phyloP scores from a whole-genome alignment of 805 yeast genomes.

The Saccharomyces mikatae region DNA sequence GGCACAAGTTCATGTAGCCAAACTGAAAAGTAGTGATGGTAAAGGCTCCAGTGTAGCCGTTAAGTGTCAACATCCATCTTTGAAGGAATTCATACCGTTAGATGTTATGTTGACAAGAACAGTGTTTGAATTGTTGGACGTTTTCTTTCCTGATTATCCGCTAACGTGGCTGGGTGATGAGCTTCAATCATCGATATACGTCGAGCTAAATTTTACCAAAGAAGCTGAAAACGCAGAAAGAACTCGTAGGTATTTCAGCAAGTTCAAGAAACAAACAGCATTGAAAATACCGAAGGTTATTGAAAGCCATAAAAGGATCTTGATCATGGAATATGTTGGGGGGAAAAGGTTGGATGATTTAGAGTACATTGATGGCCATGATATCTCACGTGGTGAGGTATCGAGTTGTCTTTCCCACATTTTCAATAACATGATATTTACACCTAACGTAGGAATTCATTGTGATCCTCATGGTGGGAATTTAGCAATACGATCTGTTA shows the following conservation, averaged over 20 bases:
- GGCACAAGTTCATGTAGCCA: conserved; percentile 90
- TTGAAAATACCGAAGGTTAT: conserved; percentile 67
- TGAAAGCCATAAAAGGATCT: conserved; percentile 58
- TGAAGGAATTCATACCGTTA: conserved; percentile 80
- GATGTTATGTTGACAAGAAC: conserved; percentile 72
- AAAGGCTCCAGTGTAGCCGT: conserved; percentile 79
- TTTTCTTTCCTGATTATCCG: conserved; percentile 88
- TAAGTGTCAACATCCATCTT: conserved; percentile 86
- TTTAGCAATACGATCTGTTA: conserved; percentile 60
- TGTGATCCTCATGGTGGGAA: conserved; percentile 99
- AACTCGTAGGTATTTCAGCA: conserved; percentile 59
- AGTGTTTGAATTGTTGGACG: conserved; percentile 66
- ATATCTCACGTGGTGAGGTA: conserved; percentile 69
- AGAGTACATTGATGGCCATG: conserved; percentile 49
- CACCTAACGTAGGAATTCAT: conserved; percentile 84
- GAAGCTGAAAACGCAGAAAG: conserved; percentile 75
- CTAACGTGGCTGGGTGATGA: conserved; percentile 94
- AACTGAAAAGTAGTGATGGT: conserved; percentile 31
- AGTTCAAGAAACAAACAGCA: conserved; percentile 56
- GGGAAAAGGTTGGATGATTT: conserved; percentile 82
- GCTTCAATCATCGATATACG: conserved; percentile 72
- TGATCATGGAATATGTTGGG: conserved; percentile 78
- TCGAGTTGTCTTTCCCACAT: conserved; percentile 81
- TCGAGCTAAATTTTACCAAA: conserved; percentile 80
- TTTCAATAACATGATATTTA: conserved; percentile 91